Evolutionary conservation across 495 filamentous ascomycete genomes (phyloP), one percentile per base, ranked within the genome.

Genomic region (Sporormia fimetaria): DNA sequence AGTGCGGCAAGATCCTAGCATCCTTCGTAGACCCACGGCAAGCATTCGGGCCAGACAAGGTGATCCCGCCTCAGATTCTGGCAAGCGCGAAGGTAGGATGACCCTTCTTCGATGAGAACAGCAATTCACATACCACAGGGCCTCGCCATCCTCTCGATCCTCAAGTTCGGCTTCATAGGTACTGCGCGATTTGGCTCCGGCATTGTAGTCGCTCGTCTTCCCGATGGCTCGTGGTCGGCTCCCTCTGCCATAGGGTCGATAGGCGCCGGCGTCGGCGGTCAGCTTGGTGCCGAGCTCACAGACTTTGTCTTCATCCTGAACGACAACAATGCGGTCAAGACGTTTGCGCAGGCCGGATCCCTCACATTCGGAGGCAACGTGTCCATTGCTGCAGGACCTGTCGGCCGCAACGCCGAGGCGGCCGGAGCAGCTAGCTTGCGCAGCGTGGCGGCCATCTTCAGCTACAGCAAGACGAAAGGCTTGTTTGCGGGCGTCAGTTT

Each of bases 301-400:
- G 90, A 98, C 58, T 96, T 98, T 59, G 92, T 98, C 53, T 96
- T 98, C 68, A 94, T 96, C 44, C 76, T 98, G 34, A 98, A 98
- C 62, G 90, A 98, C 57, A 71, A 78, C 27, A 75, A 72, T 27
- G 90, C 90, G 17, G 90, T 98, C 27, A 83, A 82, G 58, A 90
- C 90, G 24, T 96, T 96, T 62, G 87, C 90, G 2, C 88, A 96
- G 61, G 72, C 78, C 37, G 90, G 92, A 11, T 85, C 78, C 12
- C 63, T 98, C 26, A 95, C 90, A 36, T 70, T 98, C 14, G 90
- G 90, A 49, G 90, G 92, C 44, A 98, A 98, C 56, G 90, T 96
- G 12, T 93, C 85, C 6, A 81, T 98, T 42, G 90, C 90, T 6
- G 90, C 90, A 16, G 90, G 90, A 12, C 90, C 90, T 6, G 68